These are phyloP conservation scores for Alternaria postmessia DNA, from an alignment of 2,329 filamentous ascomycete species.

Conservation along the genomic window DNA sequence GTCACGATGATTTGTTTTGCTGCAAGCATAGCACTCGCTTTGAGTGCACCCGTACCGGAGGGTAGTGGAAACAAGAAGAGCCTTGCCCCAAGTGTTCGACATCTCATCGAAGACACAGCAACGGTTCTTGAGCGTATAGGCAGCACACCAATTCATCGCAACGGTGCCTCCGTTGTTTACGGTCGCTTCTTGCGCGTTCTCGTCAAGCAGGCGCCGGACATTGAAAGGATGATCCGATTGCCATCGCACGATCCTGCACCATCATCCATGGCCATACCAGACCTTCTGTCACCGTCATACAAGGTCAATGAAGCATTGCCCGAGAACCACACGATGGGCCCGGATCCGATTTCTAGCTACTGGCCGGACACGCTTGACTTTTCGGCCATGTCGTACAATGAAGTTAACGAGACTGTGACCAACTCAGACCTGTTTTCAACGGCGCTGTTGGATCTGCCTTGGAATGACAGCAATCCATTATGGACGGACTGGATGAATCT, in stretches of 20 bases:
- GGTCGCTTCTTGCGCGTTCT: constrained; percentile 63
- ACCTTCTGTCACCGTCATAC: constrained; percentile 14
- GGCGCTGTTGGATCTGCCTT: constrained; percentile 63
- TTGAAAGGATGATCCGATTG: constrained; percentile 9
- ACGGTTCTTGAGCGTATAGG: constrained; percentile 74
- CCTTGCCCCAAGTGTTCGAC: constrained; percentile 45
- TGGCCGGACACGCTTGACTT: constrained; percentile 61
- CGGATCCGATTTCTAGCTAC: constrained; percentile 26
- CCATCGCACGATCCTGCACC: constrained; percentile 13
- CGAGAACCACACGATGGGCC: constrained; percentile 9
- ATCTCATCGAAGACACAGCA: constrained; percentile 69
- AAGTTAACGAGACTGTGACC: constrained; percentile 72
- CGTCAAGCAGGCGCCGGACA: constrained; percentile 40
- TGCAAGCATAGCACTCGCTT: constrained; percentile 60
- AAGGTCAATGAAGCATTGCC: constrained; percentile 10
- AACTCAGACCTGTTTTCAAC: constrained; percentile 68
- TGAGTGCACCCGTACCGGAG: constrained; percentile 38
- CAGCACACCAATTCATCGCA: constrained; percentile 69
- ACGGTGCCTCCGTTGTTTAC: constrained; percentile 70
- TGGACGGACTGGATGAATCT: constrained; percentile 49
- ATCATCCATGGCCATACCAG: constrained; percentile 19
- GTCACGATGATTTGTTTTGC: constrained; percentile 82
- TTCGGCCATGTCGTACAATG: constrained; percentile 73
- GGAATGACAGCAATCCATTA: constrained; percentile 60
- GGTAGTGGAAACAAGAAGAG: constrained; percentile 33